Conservation (phyloP, 257 asterid genomes). For the Solanum neorickii region DNA sequence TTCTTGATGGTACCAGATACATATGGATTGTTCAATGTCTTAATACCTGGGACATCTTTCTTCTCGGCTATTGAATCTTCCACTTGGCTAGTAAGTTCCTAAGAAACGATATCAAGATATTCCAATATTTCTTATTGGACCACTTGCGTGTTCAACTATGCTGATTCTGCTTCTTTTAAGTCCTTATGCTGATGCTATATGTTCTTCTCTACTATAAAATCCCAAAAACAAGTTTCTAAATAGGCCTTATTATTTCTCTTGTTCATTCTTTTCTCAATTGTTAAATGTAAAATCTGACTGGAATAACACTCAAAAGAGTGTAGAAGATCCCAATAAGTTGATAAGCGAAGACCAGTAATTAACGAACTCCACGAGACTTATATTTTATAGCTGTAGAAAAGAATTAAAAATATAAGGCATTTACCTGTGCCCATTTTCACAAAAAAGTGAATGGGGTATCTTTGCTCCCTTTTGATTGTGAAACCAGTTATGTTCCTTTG, state of each 20-base stretch:
- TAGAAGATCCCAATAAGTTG: not conserved
- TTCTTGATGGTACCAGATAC: slow-evolving; percentile 22
- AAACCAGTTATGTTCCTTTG: not conserved
- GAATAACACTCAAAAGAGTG: not conserved
- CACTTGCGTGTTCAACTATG: not conserved
- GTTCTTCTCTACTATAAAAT: not conserved
- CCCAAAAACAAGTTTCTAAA: not conserved
- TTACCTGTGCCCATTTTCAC: not conserved
- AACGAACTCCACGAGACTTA: not conserved
- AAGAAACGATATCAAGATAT: not conserved
- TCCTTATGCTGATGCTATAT: slow-evolving; percentile 27
- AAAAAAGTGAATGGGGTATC: not conserved
- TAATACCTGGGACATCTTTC: slow-evolving; percentile 32
- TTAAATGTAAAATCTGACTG: not conserved
- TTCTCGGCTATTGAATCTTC: slow-evolving; percentile 31
- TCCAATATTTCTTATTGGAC: not conserved
- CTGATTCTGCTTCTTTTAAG: not conserved
- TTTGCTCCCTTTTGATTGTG: not conserved
- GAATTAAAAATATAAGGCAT: not conserved
- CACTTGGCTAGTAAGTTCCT: slow-evolving; percentile 25
- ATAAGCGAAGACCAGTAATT: not conserved
- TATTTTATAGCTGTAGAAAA: not conserved
- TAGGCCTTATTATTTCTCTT: not conserved
- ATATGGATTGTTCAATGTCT: slow-evolving; percentile 22
- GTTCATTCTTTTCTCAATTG: not conserved